A percentile compares a stretch with the other conserved stretches of the same genome.
phyloP scores from a whole-genome alignment of 2,329 filamentous ascomycete species.

The Sclerotinia spermophila region DNA sequence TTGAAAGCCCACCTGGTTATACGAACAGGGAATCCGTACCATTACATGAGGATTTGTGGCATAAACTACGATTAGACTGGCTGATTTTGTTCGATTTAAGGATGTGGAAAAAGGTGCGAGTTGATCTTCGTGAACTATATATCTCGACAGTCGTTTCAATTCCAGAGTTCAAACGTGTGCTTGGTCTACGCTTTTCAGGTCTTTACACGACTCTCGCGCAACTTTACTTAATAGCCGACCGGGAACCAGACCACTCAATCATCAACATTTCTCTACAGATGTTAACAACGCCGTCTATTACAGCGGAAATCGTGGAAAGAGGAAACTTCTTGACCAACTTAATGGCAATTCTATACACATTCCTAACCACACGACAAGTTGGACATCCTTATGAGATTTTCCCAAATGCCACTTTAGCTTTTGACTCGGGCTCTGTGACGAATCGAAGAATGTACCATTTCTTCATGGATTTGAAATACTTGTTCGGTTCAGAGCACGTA shows the following conservation, averaged over 20 bases:
- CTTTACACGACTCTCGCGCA: constrained; percentile 92
- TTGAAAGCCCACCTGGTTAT: constrained; percentile 72
- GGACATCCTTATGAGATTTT: constrained; percentile 89
- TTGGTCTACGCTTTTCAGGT: constrained; percentile 90
- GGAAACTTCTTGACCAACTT: constrained; percentile 95
- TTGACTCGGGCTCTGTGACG: constrained; percentile 90
- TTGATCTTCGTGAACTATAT: constrained; percentile 86
- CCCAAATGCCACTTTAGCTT: constrained; percentile 79
- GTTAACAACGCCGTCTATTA: constrained; percentile 94
- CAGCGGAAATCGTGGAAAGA: constrained; percentile 87
- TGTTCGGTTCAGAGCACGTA: constrained; percentile 84
- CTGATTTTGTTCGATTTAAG: constrained; percentile 90
- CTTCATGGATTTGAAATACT: constrained; percentile 88
- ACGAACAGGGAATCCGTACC: constrained; percentile 59
- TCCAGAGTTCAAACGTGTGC: constrained; percentile 89
- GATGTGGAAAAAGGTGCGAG: constrained; percentile 94
- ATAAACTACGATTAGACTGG: constrained; percentile 87
- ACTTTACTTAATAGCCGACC: constrained; percentile 89
- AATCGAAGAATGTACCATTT: constrained; percentile 97
- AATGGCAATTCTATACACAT: constrained; percentile 95
- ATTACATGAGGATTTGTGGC: constrained; percentile 80
- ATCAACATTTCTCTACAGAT: constrained; percentile 97
- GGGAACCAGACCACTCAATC: constrained; percentile 96
- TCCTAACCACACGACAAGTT: constrained; percentile 92
- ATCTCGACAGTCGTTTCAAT: constrained; percentile 95